A percentile compares a stretch with the other conserved stretches of the same genome.
Conservation (phyloP, 228 moss, liverwort and hornwort genomes). For the Sphagnum magellanicum region DNA sequence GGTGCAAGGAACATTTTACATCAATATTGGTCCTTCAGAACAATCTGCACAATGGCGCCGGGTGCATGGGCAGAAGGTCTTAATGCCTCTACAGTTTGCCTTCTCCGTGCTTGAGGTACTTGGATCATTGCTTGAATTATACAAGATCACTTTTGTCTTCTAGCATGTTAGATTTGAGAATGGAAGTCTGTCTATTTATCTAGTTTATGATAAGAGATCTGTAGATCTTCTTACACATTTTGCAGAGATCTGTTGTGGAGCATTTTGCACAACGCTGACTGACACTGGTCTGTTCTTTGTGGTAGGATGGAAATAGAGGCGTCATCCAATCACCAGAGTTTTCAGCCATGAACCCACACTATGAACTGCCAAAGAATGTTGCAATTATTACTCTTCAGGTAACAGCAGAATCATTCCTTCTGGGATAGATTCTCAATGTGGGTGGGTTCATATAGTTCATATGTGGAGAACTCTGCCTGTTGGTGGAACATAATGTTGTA, state of each 20-base stretch:
- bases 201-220: too few relatives aligned
- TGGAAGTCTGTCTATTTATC: too few relatives aligned
- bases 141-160: too few relatives aligned
- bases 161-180: too few relatives aligned
- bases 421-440: too few relatives aligned
- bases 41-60: constrained; percentile 89
- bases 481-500: background rate
- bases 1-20: constrained; percentile 76
- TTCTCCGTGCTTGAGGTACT: constrained; percentile 72
- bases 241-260: too few relatives aligned
- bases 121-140: background rate
- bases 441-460: too few relatives aligned
- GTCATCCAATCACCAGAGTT: constrained; percentile 41
- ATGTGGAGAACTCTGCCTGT: background rate
- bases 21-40: constrained; percentile 54
- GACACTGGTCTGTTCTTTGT: background rate
- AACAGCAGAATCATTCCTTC: background rate
- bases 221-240: too few relatives aligned
- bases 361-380: constrained; percentile 81
- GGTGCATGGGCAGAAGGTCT: constrained; percentile 68
- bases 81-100: constrained; percentile 75
- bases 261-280: too few relatives aligned
- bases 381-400: constrained; percentile 92
- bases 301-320: constrained; percentile 44
- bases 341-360: constrained; percentile 47